Conservation (phyloP, 257 asterid species). For the Solanum ossicruentum region DNA sequence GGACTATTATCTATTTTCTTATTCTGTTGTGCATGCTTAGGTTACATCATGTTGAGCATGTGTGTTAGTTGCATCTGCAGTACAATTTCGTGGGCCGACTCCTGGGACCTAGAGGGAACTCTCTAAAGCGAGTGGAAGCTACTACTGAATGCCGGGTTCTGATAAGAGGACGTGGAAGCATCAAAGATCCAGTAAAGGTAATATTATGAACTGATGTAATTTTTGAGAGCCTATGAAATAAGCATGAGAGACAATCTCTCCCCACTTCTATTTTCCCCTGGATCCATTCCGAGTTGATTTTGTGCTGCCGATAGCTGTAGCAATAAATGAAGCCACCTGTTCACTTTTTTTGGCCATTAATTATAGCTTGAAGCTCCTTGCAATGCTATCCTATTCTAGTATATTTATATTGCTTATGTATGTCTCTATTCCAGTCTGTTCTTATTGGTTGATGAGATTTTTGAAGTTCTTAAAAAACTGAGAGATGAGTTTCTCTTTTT, state of each 20-base stretch:
- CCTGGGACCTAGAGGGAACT: conserved; percentile 98
- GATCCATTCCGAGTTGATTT: neutral
- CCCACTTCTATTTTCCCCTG: neutral
- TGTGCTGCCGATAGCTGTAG: neutral
- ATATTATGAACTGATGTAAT: neutral
- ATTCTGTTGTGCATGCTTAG: neutral
- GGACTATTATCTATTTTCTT: conserved; percentile 1
- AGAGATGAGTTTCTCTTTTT: neutral
- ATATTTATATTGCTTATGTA: neutral
- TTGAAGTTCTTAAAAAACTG: neutral
- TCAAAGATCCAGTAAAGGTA: conserved; percentile 93
- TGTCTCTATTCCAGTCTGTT: neutral
- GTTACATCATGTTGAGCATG: neutral
- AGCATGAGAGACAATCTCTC: neutral
- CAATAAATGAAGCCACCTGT: neutral
- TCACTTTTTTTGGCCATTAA: neutral
- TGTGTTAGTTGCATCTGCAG: conserved; percentile 30
- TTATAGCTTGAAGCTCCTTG: neutral
- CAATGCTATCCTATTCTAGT: neutral
- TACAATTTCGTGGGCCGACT: conserved; percentile 97
- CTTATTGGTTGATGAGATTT: neutral
- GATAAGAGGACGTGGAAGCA: conserved; percentile 97
- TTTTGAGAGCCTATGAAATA: neutral
- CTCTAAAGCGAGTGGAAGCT: conserved; percentile 94
- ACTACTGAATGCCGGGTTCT: conserved; percentile 93